Evolutionary conservation across 306 rosid genomes (phyloP).

Genomic region (Clitoria ternatea): DNA sequence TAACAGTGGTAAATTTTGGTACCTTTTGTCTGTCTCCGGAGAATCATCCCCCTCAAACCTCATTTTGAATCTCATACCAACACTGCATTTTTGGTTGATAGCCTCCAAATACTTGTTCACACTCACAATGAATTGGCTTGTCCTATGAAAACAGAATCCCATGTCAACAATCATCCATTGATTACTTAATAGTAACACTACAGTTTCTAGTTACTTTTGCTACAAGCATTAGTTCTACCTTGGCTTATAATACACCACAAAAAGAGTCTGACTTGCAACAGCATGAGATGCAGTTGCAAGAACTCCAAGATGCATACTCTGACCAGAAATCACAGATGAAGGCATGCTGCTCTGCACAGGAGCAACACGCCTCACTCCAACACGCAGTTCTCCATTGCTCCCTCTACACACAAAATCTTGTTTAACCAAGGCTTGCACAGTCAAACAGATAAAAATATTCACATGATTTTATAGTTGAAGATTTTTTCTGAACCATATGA

Average conservation of each 20-base stretch:
- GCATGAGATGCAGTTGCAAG: slow-evolving; percentile 99
- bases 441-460: not conserved
- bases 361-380: slow-evolving; percentile 85
- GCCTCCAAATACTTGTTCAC: slow-evolving; percentile 70
- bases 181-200: not conserved
- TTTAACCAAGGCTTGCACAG: slow-evolving; percentile 1
- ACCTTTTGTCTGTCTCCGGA: slow-evolving; percentile 87
- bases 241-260: slow-evolving; percentile 83
- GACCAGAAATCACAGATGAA: slow-evolving; percentile 87
- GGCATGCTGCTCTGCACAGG: slow-evolving; percentile 81
- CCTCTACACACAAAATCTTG: slow-evolving; percentile 54
- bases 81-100: slow-evolving; percentile 41
- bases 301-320: slow-evolving; percentile 97
- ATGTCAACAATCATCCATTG: not conserved
- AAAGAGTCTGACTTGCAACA: slow-evolving; percentile 69
- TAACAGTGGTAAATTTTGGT: slow-evolving; percentile 11
- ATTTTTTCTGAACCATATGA: not conserved
- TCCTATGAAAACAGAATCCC: slow-evolving; percentile 43
- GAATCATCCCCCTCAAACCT: slow-evolving; percentile 89
- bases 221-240: slow-evolving; percentile 41
- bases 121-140: slow-evolving; percentile 75
- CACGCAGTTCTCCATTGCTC: slow-evolving; percentile 65
- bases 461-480: not conserved
- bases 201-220: not conserved
- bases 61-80: slow-evolving; percentile 86